Conservation (phyloP, 768 basidiomycete genomes). For the Kockovaella imperatae region DNA sequence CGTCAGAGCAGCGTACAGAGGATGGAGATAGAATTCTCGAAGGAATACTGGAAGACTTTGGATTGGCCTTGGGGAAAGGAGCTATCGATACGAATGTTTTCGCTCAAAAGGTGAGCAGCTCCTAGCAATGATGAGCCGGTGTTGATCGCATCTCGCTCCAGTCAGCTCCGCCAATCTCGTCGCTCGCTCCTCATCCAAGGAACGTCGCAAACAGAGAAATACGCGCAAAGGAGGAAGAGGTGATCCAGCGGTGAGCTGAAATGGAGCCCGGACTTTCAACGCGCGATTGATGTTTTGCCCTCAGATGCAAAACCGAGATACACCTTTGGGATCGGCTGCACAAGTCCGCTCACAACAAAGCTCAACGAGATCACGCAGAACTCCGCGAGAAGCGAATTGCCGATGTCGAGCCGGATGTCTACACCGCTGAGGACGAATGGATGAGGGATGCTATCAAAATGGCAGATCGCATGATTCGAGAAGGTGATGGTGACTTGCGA, state of each 20-base stretch:
- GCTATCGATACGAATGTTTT: slow-evolving; percentile 42
- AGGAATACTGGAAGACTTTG: slow-evolving; percentile 40
- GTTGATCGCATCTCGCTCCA: background rate
- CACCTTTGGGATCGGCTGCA: slow-evolving; percentile 25
- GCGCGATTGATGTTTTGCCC: background rate
- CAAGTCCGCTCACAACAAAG: slow-evolving; percentile 21
- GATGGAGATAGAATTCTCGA: slow-evolving; percentile 37
- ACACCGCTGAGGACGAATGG: slow-evolving; percentile 15
- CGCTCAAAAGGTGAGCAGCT: slow-evolving; percentile 17
- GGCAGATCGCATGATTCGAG: slow-evolving; percentile 35
- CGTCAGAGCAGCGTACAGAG: slow-evolving; percentile 19
- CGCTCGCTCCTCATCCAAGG: slow-evolving; percentile 35
- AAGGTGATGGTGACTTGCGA: slow-evolving; percentile 26
- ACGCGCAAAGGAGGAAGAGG: slow-evolving; percentile 20
- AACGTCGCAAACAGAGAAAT: slow-evolving; percentile 35
- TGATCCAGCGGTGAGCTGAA: slow-evolving; percentile 29
- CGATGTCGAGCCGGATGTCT: slow-evolving; percentile 14
- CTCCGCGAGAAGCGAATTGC: too few species aligned
- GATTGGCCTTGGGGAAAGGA: slow-evolving; percentile 27
- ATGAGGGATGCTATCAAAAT: slow-evolving; percentile 45
- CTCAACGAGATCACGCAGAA: slow-evolving; percentile 12
- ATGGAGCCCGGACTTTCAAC: background rate
- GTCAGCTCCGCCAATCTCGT: background rate
- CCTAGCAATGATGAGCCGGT: background rate
- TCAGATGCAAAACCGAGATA: slow-evolving; percentile 30